phyloP scores from a whole-genome alignment of 768 basidiomycete species.

The Hydnum rufescens region DNA sequence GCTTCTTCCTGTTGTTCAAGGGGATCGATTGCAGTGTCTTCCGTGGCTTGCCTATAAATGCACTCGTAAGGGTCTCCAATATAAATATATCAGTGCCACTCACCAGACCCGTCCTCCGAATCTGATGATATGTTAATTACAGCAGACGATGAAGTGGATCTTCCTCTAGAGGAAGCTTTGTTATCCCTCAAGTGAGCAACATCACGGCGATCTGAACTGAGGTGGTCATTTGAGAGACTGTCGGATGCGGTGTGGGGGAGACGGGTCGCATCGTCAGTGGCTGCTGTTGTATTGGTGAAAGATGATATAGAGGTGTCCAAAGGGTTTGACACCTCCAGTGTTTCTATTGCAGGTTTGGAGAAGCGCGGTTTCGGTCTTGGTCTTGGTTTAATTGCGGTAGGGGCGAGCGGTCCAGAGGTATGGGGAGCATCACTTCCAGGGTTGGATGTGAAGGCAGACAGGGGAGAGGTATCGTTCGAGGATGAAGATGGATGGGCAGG shows the following conservation, averaged over 20 bases:
- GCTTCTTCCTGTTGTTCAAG: neutral
- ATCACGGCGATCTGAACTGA: neutral
- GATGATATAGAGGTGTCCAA: neutral
- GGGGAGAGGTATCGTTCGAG: neutral
- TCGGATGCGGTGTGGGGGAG: neutral
- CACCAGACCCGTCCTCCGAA: too few species aligned
- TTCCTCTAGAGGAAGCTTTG: too few species aligned
- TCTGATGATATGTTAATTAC: too few species aligned
- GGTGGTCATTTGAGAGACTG: neutral
- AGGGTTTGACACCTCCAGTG: neutral
- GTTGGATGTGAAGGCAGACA: too few species aligned
- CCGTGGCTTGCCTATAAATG: neutral
- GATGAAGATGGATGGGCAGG: neutral
- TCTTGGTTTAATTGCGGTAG: neutral
- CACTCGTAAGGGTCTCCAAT: neutral
- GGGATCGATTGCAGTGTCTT: neutral
- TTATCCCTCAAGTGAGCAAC: neutral
- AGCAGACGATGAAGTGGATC: too few species aligned
- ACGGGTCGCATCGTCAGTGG: neutral
- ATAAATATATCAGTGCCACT: neutral
- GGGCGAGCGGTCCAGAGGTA: neutral
- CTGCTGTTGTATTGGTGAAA: neutral
- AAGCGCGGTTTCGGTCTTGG: neutral
- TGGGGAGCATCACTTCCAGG: too few species aligned
- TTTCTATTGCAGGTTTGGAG: neutral